Evolutionary conservation across 2,329 filamentous ascomycete genomes (phyloP).

Genomic region (Ophiosphaerella korrae): DNA sequence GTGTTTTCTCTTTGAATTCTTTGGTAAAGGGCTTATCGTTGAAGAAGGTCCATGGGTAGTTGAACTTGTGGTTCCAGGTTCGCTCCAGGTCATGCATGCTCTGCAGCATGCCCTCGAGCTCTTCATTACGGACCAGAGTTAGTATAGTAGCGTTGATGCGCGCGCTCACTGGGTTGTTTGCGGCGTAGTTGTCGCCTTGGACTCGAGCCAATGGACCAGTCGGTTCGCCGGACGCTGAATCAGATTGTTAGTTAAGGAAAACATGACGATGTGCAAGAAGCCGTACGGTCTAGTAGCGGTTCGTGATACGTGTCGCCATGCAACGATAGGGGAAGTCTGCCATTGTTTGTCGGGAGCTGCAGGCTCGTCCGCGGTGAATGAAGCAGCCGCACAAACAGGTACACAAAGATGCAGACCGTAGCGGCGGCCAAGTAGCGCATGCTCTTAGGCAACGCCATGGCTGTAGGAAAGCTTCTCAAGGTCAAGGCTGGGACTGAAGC

Average conservation of each 20-base stretch:
- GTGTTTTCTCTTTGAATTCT: constrained; percentile 86
- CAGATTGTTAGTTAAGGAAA: constrained; percentile 3
- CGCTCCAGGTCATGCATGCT: constrained; percentile 91
- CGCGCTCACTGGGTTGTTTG: constrained; percentile 73
- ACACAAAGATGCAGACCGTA: constrained; percentile 74
- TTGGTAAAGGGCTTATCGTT: constrained; percentile 93
- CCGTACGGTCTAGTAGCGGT: constrained; percentile 83
- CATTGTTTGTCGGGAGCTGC: constrained; percentile 33
- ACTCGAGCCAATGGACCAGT: constrained; percentile 75
- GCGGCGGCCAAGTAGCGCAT: constrained; percentile 77
- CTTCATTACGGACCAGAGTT: constrained; percentile 89
- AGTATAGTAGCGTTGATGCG: constrained; percentile 94
- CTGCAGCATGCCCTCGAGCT: constrained; percentile 80
- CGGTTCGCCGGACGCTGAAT: constrained; percentile 79
- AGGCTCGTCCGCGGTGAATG: constrained; percentile 59
- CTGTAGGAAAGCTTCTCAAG: constrained; percentile 25
- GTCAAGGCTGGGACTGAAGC: background rate
- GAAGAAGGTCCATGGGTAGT: constrained; percentile 99
- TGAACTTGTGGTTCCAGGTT: constrained; percentile 98
- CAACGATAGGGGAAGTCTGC: constrained; percentile 33
- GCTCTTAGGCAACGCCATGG: constrained; percentile 84
- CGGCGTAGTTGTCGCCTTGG: constrained; percentile 73
- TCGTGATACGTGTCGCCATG: constrained; percentile 72
- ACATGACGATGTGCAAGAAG: constrained; percentile 8
- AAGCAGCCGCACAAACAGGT: constrained; percentile 78